Evolutionary conservation across 495 filamentous ascomycete species (phyloP).

Genomic region (Aspergillus sparsus): DNA sequence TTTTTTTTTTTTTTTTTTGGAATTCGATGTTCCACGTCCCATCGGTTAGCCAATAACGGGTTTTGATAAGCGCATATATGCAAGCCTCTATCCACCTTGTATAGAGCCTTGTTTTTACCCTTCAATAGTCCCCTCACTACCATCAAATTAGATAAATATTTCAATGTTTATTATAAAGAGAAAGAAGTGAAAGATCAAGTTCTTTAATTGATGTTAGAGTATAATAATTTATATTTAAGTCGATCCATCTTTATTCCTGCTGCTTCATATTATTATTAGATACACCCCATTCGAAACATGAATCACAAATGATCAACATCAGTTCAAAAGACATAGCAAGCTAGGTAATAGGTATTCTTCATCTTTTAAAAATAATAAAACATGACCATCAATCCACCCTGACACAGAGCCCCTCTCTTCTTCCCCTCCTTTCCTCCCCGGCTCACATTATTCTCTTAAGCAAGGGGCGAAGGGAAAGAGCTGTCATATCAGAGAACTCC

Average conservation of each 20-base stretch:
- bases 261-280: too few relatives aligned
- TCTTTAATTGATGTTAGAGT: too few relatives aligned
- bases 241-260: too few relatives aligned
- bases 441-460: conserved; percentile 11
- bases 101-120: conserved; percentile 2
- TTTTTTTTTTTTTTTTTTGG: conserved; percentile 19
- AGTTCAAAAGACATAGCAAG: neutral
- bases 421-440: neutral
- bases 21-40: neutral
- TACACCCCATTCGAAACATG: too few relatives aligned
- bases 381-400: too few relatives aligned
- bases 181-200: too few relatives aligned
- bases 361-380: too few relatives aligned
- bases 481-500: conserved; percentile 18
- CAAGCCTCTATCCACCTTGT: conserved; percentile 13
- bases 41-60: conserved; percentile 11
- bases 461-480: conserved; percentile 20
- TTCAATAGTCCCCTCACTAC: conserved; percentile 14
- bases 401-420: conserved; percentile 7
- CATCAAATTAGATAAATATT: neutral
- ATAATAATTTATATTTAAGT: too few relatives aligned
- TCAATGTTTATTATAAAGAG: neutral
- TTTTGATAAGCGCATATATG: conserved; percentile 16
- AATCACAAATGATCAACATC: too few relatives aligned
- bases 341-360: neutral